Evolutionary conservation across 1,284 basidiomycete genomes (phyloP), one percentile per base, ranked within the genome.

Genomic region (Malassezia psittaci): DNA sequence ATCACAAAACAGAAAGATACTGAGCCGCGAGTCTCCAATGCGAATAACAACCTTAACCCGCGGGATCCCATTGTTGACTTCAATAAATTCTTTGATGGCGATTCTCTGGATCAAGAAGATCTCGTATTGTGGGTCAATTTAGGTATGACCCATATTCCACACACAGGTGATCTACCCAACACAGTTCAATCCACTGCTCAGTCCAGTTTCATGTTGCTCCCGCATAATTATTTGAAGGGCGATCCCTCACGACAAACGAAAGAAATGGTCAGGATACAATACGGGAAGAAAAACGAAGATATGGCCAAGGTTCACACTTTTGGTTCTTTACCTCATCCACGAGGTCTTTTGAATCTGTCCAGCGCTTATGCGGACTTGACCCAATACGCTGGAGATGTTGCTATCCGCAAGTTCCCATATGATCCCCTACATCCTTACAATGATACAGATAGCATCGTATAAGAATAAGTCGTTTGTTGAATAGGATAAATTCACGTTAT

Each of bases 31-130:
- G 18, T 36, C 7, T 42, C 62, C 7, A 57, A 64, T 48, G 33
- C 58, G 1, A 32, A 7, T 19, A 66, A 65, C 56, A 53, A 48
- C 21, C 54, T 61, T 59, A 51, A 62, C n/a, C 48, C 64, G 0
- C 47, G 36, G 18, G 15, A 62, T 42, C 68, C 68, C 4, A 35
- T 67, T 34, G 48, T 72, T 50, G 62, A 74, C 52, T 76, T 76
- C 39, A 50, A 36, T 35, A 62, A 65, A 35, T 76, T 65, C 62
- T 65, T 76, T 50, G 61, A 77, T 51, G 67, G 67, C 36, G 76
- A 77, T 43, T 52, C 52, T 9, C 55, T 76, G n/a, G 64, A 63
- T 9, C 74, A 77, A 45, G 72, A 75, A 48, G 75, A 76, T 45
- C 50, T 70, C 7, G 72, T 74, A 12, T 19, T 73, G 7, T 74